Conservation (phyloP, 768 basidiomycete species). For the Boletus sp. region DNA sequence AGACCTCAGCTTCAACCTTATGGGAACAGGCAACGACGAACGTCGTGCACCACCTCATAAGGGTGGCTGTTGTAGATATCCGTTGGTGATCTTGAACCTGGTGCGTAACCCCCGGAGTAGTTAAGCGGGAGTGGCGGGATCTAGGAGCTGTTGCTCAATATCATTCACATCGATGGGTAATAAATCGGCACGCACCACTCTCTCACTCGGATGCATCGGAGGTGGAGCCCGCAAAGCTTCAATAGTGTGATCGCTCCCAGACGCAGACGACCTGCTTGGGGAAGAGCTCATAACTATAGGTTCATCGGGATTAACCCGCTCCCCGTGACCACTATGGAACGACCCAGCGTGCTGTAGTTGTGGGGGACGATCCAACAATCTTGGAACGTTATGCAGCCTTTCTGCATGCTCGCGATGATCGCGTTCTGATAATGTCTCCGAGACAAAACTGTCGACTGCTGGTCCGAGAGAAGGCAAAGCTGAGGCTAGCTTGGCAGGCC, state of each 20-base stretch:
- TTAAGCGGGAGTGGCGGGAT: constrained; percentile 30
- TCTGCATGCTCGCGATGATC: constrained; percentile 17
- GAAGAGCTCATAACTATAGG: constrained; percentile 24
- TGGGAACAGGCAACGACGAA: neutral
- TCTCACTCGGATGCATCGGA: constrained; percentile 20
- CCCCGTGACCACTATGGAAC: constrained; percentile 22
- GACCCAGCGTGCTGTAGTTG: constrained; percentile 15
- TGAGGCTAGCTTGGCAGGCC: constrained; percentile 24
- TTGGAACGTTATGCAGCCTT: constrained; percentile 20
- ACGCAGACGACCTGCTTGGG: constrained; percentile 15
- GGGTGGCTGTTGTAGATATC: constrained; percentile 27
- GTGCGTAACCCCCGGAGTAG: constrained; percentile 15
- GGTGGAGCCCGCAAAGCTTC: constrained; percentile 25
- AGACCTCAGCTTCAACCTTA: constrained; percentile 6
- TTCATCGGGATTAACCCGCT: constrained; percentile 11
- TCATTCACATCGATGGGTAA: neutral
- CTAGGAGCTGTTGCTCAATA: constrained; percentile 8
- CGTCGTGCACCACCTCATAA: constrained; percentile 19
- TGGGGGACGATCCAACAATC: constrained; percentile 24
- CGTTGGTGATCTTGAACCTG: constrained; percentile 25
- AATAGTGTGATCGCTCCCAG: constrained; percentile 32
- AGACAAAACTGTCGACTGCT: constrained; percentile 15
- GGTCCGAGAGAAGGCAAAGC: constrained; percentile 23
- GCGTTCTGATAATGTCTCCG: constrained; percentile 24
- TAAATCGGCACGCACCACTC: constrained; percentile 21